These are phyloP conservation scores for Penicillium bialowiezense DNA, from an alignment of 495 filamentous ascomycete species.

Conservation along the genomic window DNA sequence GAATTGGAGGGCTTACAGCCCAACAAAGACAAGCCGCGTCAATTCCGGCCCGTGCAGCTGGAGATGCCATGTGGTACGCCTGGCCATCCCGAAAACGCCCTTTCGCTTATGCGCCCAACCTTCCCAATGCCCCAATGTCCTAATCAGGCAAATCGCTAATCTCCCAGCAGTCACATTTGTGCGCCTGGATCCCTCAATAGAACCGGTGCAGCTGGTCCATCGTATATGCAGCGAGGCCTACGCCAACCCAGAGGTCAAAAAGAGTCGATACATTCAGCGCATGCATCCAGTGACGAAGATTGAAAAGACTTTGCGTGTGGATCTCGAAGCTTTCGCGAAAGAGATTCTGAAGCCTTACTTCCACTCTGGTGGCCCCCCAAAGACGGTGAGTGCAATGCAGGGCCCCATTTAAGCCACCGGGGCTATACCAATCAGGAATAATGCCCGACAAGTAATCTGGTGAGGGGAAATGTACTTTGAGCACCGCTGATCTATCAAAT, in stretches of 20 bases:
- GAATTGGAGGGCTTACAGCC: slow-evolving; percentile 68
- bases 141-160: slow-evolving; percentile 18
- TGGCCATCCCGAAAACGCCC: slow-evolving; percentile 32
- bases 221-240: slow-evolving; percentile 67
- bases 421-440: slow-evolving; percentile 3
- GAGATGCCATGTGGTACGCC: slow-evolving; percentile 73
- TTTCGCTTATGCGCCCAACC: slow-evolving; percentile 27
- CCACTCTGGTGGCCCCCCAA: slow-evolving; percentile 48
- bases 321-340: slow-evolving; percentile 67
- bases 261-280: slow-evolving; percentile 74
- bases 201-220: slow-evolving; percentile 77
- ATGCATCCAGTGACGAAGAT: slow-evolving; percentile 76
- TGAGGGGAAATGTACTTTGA: background rate
- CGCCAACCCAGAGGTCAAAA: slow-evolving; percentile 49
- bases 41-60: slow-evolving; percentile 62
- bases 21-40: slow-evolving; percentile 40
- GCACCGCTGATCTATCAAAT: slow-evolving; percentile 10
- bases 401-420: background rate
- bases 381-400: slow-evolving; percentile 42
- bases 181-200: slow-evolving; percentile 58
- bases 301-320: slow-evolving; percentile 74
- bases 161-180: slow-evolving; percentile 38
- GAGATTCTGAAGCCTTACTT: slow-evolving; percentile 73
- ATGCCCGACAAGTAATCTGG: slow-evolving; percentile 1
- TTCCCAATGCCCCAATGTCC: slow-evolving; percentile 54